phyloP scores from a whole-genome alignment of 2,329 filamentous ascomycete genomes.

The Thielaviopsis musarum region DNA sequence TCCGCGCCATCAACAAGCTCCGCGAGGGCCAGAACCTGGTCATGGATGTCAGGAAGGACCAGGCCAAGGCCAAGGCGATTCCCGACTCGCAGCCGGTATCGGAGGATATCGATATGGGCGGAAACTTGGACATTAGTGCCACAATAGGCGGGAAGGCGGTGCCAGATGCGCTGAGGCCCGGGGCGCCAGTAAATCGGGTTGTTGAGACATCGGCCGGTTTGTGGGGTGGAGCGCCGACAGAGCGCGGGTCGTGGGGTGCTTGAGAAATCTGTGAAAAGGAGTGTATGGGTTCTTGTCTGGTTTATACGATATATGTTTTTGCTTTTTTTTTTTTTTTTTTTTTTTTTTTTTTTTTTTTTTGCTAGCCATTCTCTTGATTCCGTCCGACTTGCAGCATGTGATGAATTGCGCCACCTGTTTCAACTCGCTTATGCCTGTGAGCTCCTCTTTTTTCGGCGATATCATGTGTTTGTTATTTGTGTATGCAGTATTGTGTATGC shows the following conservation, averaged over 20 bases:
- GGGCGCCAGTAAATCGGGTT: constrained; percentile 36
- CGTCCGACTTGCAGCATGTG: too few relatives aligned
- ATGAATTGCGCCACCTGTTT: too few relatives aligned
- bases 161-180: constrained; percentile 37
- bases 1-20: constrained; percentile 54
- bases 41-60: constrained; percentile 34
- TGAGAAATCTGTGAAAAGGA: not conserved
- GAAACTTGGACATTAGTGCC: constrained; percentile 2
- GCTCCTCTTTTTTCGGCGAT: too few relatives aligned
- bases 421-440: too few relatives aligned
- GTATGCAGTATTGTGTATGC: too few relatives aligned
- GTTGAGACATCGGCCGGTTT: constrained; percentile 48
- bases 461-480: too few relatives aligned
- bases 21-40: constrained; percentile 43
- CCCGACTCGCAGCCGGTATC: constrained; percentile 6
- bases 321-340: not conserved
- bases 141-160: constrained; percentile 21
- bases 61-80: not conserved
- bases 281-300: not conserved
- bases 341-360: not conserved
- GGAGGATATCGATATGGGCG: constrained; percentile 11
- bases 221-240: constrained; percentile 29
- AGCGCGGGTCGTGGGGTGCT: constrained; percentile 3
- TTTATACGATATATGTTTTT: not conserved
- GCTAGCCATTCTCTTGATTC: too few relatives aligned